These are phyloP conservation scores for Lecanoromycetidae sp. DNA, from an alignment of 2,329 filamentous ascomycete genomes.

Conservation along the genomic window DNA sequence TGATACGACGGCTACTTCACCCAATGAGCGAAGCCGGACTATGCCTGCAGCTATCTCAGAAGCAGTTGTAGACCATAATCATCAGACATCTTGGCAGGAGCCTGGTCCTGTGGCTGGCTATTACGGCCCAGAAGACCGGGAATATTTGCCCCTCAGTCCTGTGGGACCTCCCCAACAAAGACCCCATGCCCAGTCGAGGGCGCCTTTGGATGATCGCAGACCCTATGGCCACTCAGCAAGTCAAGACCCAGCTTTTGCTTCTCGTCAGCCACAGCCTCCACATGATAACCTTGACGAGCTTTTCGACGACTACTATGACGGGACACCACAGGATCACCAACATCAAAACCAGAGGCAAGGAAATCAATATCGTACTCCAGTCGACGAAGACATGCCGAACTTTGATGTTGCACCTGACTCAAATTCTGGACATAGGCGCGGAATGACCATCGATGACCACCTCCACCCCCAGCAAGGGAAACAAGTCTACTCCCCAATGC, in stretches of 20 bases:
- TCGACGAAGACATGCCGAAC: slow-evolving; percentile 50
- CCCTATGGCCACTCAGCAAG: neutral
- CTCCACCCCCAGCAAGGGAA: slow-evolving; percentile 15
- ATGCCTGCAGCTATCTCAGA: slow-evolving; percentile 15
- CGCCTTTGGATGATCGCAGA: neutral
- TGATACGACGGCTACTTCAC: neutral
- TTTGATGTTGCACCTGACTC: slow-evolving; percentile 44
- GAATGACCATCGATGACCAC: slow-evolving; percentile 19
- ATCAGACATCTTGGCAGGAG: slow-evolving; percentile 22
- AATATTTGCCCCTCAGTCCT: slow-evolving; percentile 23
- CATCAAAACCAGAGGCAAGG: slow-evolving; percentile 9
- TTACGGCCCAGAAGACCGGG: slow-evolving; percentile 27
- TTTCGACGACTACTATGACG: slow-evolving; percentile 38
- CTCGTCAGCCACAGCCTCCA: slow-evolving; percentile 19
- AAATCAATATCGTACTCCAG: slow-evolving; percentile 23
- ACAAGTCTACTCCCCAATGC: slow-evolving; percentile 15
- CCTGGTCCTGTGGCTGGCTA: slow-evolving; percentile 26
- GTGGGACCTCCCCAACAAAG: neutral
- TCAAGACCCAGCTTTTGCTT: neutral
- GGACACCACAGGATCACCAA: slow-evolving; percentile 20
- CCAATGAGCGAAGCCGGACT: slow-evolving; percentile 15
- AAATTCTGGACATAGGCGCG: slow-evolving; percentile 18
- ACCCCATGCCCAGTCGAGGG: neutral
- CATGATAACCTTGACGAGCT: slow-evolving; percentile 39
- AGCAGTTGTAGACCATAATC: neutral